Percentiles rank a stretch among this genome's conserved stretches.
Evolutionary conservation across 83 land plant species (phyloP).

Genomic region (Picea abies): DNA sequence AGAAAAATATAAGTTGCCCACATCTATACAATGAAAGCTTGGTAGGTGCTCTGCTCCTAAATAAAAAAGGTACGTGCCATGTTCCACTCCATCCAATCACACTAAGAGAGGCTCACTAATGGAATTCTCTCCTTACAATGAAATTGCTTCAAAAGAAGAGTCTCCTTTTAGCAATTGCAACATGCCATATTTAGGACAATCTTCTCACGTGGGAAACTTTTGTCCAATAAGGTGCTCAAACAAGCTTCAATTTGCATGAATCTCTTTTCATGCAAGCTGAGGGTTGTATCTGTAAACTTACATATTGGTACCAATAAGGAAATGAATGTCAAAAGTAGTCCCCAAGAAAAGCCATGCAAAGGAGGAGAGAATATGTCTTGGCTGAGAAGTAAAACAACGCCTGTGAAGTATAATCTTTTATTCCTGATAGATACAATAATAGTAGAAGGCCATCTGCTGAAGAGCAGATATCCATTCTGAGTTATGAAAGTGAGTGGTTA

Average conservation of each 20-base stretch:
- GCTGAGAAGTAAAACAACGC: neutral
- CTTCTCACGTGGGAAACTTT: conserved; percentile 44
- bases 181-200: conserved; percentile 25
- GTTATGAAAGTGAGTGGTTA: conserved; percentile 31
- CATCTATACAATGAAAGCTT: conserved; percentile 16
- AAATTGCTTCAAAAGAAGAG: conserved; percentile 25
- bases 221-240: conserved; percentile 13
- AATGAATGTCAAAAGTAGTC: neutral
- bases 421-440: no score
- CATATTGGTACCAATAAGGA: conserved; percentile 25
- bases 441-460: no score
- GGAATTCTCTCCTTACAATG: conserved; percentile 76
- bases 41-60: conserved; percentile 26
- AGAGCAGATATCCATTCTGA: conserved; percentile 18
- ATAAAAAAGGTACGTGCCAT: conserved; percentile 23
- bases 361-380: neutral
- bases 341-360: neutral
- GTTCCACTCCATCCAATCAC: neutral
- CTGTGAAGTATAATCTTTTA: no score
- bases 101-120: conserved; percentile 60
- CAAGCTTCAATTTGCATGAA: conserved; percentile 11
- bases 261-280: conserved; percentile 25
- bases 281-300: conserved; percentile 28
- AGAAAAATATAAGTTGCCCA: conserved; percentile 32
- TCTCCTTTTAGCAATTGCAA: neutral